Evolutionary conservation across 805 yeast genomes (phyloP), one percentile per base, ranked within the genome.

Genomic region (Ogataea chonburiensis): DNA sequence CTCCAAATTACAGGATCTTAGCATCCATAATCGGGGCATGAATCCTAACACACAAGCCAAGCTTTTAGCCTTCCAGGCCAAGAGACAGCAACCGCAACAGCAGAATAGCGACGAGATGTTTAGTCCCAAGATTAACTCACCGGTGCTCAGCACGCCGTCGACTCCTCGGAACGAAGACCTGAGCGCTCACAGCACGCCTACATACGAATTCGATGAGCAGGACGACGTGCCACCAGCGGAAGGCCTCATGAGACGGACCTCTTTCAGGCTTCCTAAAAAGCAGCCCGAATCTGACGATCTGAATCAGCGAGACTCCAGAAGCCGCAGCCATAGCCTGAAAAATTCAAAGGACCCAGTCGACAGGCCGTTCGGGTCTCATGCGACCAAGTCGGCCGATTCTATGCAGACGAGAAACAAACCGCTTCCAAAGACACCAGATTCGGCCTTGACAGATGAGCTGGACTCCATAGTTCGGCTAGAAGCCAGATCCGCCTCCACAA

Each of bases 21-120:
- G 50, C 24, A 46, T 53, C 35, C 57, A 52, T 27, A 50, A 44
- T 22, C 56, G 68, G 21, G 60, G 65, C 10, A 66, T 81, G 33
- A 79, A 73, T 50, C 81, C 93, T 8, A 91, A 85, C 45, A 74
- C 87, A 25, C 96, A 88, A 59, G 96, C 96, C 1, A 70, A 93
- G 45, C 71, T 89, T 23, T 64, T 84, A 58, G 96, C 95, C 0
- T 85, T 89, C 51, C 96, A 88, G 59, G 87, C 86, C 46, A 79
- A 82, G 53, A 73, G 96, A 48, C 79, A 77, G 40, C 63, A 56
- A 34, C 56, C 55, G 36, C 50, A 43, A 26, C 47, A 35, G 10
- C 46, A 38, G 17, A 40, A 32, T 24, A 28, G 27, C 15, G 42
- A 34, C 5, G 42, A 42, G 15, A 28, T 24, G 12, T 39, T 22